phyloP scores from a whole-genome alignment of 73 alveolate genomes.

The Tetrahymena elliotti region DNA sequence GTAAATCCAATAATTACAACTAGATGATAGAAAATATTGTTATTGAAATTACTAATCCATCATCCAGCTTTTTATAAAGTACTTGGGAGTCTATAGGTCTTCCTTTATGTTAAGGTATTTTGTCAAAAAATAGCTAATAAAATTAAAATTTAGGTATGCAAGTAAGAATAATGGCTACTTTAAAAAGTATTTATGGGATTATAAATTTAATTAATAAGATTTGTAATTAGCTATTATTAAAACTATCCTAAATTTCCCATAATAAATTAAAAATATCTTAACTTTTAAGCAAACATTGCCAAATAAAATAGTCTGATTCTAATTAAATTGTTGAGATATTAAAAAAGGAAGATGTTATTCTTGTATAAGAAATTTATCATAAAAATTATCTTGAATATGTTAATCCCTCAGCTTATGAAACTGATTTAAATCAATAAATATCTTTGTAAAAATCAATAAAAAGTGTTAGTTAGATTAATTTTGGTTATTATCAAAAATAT shows the following conservation, averaged over 20 bases:
- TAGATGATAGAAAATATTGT: background rate
- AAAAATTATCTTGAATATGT: background rate
- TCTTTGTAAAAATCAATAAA: background rate
- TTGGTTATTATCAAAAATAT: background rate
- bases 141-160: background rate
- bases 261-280: background rate
- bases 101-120: background rate
- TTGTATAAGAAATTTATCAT: background rate
- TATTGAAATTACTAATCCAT: background rate
- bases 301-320: background rate
- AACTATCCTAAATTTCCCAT: background rate
- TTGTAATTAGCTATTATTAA: background rate
- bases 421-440: background rate
- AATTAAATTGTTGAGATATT: background rate
- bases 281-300: background rate
- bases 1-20: background rate
- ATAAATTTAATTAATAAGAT: background rate
- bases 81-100: background rate
- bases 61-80: background rate
- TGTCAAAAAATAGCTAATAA: background rate
- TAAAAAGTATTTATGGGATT: background rate
- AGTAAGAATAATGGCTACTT: background rate
- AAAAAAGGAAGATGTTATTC: background rate
- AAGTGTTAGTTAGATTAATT: background rate
- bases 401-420: background rate